phyloP scores from a whole-genome alignment of 2,329 filamentous ascomycete species.

The Chaetomium olivaceum region DNA sequence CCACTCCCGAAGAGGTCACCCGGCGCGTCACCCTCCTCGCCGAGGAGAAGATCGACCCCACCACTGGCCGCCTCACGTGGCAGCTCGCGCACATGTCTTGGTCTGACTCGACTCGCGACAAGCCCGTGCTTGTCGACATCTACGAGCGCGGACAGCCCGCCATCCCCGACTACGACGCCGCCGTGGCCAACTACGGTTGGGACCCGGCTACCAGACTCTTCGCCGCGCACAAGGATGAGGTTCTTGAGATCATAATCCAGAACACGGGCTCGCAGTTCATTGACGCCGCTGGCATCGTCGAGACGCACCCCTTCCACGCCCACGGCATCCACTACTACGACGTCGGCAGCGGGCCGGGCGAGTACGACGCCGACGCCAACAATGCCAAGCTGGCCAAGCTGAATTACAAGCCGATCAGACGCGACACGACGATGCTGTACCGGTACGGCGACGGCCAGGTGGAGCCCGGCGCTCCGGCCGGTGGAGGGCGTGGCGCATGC shows the following conservation, averaged over 20 bases:
- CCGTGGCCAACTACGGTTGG: slow-evolving; percentile 53
- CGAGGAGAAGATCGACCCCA: slow-evolving; percentile 41
- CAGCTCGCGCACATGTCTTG: slow-evolving; percentile 49
- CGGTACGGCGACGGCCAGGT: slow-evolving; percentile 48
- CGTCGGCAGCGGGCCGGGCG: slow-evolving; percentile 54
- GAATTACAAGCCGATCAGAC: slow-evolving; percentile 40
- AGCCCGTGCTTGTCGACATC: slow-evolving; percentile 54
- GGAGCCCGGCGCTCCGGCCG: slow-evolving; percentile 44
- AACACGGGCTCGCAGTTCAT: slow-evolving; percentile 38
- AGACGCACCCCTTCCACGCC: slow-evolving; percentile 56
- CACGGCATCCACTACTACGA: slow-evolving; percentile 58
- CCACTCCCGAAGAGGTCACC: slow-evolving; percentile 49
- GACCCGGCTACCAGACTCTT: slow-evolving; percentile 53
- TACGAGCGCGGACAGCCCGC: slow-evolving; percentile 50
- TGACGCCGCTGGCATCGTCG: slow-evolving; percentile 45
- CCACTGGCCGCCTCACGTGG: slow-evolving; percentile 41
- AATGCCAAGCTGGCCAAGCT: slow-evolving; percentile 43
- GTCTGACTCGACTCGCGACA: slow-evolving; percentile 39
- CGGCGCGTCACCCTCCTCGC: slow-evolving; percentile 50
- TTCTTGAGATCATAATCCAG: slow-evolving; percentile 52
- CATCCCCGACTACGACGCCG: slow-evolving; percentile 53
- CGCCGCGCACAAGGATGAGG: slow-evolving; percentile 57
- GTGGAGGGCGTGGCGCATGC: slow-evolving; percentile 62
- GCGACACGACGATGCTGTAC: slow-evolving; percentile 58
- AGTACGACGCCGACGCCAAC: slow-evolving; percentile 52